Evolutionary conservation across 2,329 filamentous ascomycete genomes (phyloP).

Genomic region (Aurifilum marmelostoma): DNA sequence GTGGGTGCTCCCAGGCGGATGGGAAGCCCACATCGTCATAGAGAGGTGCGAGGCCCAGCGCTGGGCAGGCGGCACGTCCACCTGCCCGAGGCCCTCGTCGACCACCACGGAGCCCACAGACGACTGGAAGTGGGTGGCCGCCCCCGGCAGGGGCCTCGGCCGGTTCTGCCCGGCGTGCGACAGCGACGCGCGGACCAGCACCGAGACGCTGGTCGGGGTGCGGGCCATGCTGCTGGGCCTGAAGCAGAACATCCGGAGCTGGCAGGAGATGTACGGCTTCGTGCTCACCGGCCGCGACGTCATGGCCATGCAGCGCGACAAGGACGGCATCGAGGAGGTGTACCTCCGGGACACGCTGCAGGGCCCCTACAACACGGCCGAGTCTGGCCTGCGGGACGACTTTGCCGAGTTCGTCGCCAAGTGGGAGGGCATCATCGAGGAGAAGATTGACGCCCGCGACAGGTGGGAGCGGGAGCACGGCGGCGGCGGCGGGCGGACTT

Average conservation of each 20-base stretch:
- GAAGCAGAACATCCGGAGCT: neutral
- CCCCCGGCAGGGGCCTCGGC: neutral
- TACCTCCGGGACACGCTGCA: neutral
- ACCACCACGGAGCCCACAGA: neutral
- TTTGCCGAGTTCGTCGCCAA: neutral
- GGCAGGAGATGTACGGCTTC: neutral
- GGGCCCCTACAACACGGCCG: neutral
- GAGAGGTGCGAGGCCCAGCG: neutral
- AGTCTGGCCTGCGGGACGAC: neutral
- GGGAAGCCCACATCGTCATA: neutral
- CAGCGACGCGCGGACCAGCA: neutral
- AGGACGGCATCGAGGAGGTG: neutral
- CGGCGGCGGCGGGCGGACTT: neutral
- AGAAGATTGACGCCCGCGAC: neutral
- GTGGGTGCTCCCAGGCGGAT: slow-evolving; percentile 1
- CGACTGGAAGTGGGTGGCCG: slow-evolving; percentile 1
- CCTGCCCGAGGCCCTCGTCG: neutral
- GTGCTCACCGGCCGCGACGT: neutral
- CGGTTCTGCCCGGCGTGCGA: slow-evolving; percentile 6
- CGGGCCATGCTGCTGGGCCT: neutral
- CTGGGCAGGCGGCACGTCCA: neutral
- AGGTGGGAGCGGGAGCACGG: neutral
- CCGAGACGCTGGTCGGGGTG: neutral
- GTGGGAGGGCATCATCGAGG: neutral
- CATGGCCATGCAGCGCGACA: neutral